These are phyloP conservation scores for Cercophora samala DNA, from an alignment of 495 filamentous ascomycete species.

Conservation along the genomic window DNA sequence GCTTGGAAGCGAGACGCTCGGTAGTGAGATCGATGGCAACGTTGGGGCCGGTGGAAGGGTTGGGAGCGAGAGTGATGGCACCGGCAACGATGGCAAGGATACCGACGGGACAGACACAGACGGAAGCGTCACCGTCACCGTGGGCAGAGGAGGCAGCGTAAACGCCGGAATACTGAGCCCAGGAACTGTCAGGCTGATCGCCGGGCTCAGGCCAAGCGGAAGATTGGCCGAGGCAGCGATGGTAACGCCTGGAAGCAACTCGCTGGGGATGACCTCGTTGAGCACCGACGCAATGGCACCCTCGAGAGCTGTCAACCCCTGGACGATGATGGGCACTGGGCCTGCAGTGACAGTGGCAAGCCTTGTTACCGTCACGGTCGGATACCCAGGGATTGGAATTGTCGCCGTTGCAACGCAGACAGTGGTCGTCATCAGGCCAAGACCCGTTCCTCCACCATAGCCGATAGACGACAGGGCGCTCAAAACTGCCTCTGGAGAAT, in stretches of 20 bases:
- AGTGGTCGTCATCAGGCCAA: background rate
- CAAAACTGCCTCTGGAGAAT: background rate
- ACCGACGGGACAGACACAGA: background rate
- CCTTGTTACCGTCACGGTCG: background rate
- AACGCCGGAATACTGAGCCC: background rate
- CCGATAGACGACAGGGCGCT: background rate
- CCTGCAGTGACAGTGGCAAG: background rate
- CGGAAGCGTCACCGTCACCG: slow-evolving; percentile 1
- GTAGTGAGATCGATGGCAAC: background rate
- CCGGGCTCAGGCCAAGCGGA: background rate
- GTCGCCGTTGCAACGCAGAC: background rate
- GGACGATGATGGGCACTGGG: background rate
- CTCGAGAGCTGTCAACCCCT: background rate
- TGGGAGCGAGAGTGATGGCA: background rate
- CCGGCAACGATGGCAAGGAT: background rate
- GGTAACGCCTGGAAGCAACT: background rate
- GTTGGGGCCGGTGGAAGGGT: slow-evolving; percentile 2
- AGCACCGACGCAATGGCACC: background rate
- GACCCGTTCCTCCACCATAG: background rate
- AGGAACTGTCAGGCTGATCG: background rate
- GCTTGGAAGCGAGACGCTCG: background rate
- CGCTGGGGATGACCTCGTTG: background rate
- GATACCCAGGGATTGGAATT: background rate
- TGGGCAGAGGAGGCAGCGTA: background rate
- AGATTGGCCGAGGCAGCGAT: background rate